phyloP scores from a whole-genome alignment of 2,329 filamentous ascomycete species.

The Diaporthe vaccinii region DNA sequence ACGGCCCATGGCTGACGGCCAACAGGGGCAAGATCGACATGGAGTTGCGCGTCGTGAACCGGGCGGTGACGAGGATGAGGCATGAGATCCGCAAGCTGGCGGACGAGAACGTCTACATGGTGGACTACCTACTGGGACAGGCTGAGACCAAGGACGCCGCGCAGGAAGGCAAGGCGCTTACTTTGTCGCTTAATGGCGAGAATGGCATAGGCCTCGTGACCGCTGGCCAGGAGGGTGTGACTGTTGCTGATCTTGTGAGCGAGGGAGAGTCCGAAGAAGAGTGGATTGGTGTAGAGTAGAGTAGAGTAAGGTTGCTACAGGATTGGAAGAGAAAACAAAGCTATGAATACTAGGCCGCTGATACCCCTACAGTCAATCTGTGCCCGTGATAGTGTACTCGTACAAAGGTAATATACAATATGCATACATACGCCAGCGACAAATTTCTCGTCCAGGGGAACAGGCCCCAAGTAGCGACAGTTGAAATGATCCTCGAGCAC shows the following conservation, averaged over 20 bases:
- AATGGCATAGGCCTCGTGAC: conserved; percentile 50
- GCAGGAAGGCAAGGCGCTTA: conserved; percentile 43
- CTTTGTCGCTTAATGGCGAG: conserved; percentile 40
- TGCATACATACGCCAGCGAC: neutral
- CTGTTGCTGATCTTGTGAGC: conserved; percentile 48
- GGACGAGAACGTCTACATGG: conserved; percentile 89
- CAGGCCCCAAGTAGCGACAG: neutral
- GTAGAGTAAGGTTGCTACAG: conserved; percentile 46
- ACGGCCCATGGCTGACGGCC: conserved; percentile 88
- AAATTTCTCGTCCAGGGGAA: neutral
- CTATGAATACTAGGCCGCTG: conserved; percentile 24
- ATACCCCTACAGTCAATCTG: conserved; percentile 27
- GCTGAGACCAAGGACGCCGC: conserved; percentile 50
- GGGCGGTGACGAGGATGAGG: conserved; percentile 84
- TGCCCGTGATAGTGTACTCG: neutral
- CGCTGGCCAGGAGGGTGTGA: conserved; percentile 43
- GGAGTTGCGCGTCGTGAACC: conserved; percentile 85
- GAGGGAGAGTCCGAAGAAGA: conserved; percentile 55
- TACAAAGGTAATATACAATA: neutral
- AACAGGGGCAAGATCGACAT: conserved; percentile 84
- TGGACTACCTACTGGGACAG: conserved; percentile 82
- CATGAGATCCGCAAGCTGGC: conserved; percentile 86
- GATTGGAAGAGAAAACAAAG: conserved; percentile 17
- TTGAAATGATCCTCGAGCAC: neutral
- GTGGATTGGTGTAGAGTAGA: conserved; percentile 64